These are phyloP conservation scores for Diplodia corticola DNA, from an alignment of 2,329 filamentous ascomycete genomes.

Conservation along the genomic window DNA sequence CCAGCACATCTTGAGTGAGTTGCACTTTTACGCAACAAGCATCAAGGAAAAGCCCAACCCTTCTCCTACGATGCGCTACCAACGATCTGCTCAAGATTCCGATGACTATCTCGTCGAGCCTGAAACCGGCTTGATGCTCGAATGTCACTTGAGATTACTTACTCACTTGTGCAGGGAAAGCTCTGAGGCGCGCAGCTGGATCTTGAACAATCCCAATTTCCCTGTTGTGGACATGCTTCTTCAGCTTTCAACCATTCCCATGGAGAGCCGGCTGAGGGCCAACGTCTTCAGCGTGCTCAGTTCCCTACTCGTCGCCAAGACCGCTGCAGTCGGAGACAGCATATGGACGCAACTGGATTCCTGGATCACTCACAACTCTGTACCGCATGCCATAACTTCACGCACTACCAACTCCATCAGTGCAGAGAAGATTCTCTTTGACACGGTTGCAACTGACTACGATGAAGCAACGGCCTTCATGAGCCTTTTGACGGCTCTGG, in stretches of 20 bases:
- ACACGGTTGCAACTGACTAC: conserved; percentile 14
- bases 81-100: conserved; percentile 33
- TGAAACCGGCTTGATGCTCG: conserved; percentile 94
- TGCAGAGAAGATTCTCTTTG: conserved; percentile 14
- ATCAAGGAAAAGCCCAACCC: conserved; percentile 70
- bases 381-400: conserved; percentile 8
- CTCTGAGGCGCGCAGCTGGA: conserved; percentile 67
- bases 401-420: background rate
- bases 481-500: conserved; percentile 70
- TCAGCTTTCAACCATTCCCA: conserved; percentile 73
- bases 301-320: conserved; percentile 74
- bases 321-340: conserved; percentile 62
- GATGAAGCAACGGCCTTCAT: conserved; percentile 57
- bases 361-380: conserved; percentile 58
- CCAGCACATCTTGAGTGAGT: conserved; percentile 87
- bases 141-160: conserved; percentile 87
- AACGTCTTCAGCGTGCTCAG: conserved; percentile 79
- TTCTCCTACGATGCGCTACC: conserved; percentile 60
- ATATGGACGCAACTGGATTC: conserved; percentile 82
- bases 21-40: conserved; percentile 79
- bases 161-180: conserved; percentile 79
- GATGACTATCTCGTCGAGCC: conserved; percentile 72
- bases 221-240: conserved; percentile 74
- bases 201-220: conserved; percentile 67
- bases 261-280: conserved; percentile 75